Evolutionary conservation across 106 monocot species (phyloP), one percentile per base, ranked within the genome.

Genomic region (Acanthochlamys bracteata): DNA sequence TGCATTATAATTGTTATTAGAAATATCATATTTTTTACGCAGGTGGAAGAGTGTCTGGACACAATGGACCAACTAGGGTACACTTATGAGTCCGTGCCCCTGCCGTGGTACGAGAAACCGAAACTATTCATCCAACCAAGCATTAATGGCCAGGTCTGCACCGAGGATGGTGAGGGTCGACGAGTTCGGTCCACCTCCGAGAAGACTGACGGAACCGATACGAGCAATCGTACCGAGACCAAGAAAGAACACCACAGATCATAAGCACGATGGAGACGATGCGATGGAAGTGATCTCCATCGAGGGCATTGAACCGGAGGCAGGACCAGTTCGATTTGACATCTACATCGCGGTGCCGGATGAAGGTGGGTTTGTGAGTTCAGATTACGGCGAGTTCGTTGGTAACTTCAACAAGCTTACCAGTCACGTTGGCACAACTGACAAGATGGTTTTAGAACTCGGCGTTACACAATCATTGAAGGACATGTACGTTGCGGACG

Each of bases 361-460:
- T 21, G 65, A 57, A 15, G 68, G 45, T 19, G 9, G 55, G 25
- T 11, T 62, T 2, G 75, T 61, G 16, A 61, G 63, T 16, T 55
- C 61, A 0, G 75, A 75, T 23, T 47, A 19, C 19, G 75, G 75
- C 6, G 61, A 75, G n/a, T 75, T 69, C 26, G 63, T 19, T 0
- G 75, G 75, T 16, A 75, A 61, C 45, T 75, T 69, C 56, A 68
- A 63, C 7, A 75, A 45, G 69, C 54, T 69, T 8, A 43, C 62
- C 41, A 52, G 53, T 59, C 27, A 33, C 21, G 24, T 16, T 43
- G 27, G 49, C 25, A 2, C 9, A 25, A 26, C n/a, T 22, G 61
- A 62, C 41, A 62, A 55, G 68, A 63, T 4, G n/a, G 21, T 11
- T 24, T 25, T 62, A 25, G 63, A 63, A 20, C 42, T 75, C 9